Conservation (phyloP, 768 basidiomycete genomes). For the Tephrocybe sp. region DNA sequence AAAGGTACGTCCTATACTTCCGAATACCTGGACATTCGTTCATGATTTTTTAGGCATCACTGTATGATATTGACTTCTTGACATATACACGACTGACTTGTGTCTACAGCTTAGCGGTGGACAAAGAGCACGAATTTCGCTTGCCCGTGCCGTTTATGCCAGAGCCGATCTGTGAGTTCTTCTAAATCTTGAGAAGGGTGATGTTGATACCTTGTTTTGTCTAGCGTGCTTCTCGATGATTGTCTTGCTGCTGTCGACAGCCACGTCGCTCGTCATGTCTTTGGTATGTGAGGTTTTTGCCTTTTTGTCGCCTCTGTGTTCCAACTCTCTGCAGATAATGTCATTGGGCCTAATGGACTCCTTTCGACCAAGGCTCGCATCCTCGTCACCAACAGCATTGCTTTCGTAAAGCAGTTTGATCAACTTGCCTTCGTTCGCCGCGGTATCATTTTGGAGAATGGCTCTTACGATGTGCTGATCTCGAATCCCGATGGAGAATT, state of each 20-base stretch:
- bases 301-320: not conserved
- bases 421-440: constrained; percentile 72
- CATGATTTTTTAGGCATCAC: constrained; percentile 45
- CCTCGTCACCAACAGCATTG: constrained; percentile 83
- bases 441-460: constrained; percentile 80
- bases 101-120: constrained; percentile 69
- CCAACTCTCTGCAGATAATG: constrained; percentile 53
- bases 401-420: constrained; percentile 81
- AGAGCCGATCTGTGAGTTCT: constrained; percentile 77
- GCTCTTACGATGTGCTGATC: constrained; percentile 62
- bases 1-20: constrained; percentile 51
- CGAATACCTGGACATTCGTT: not conserved
- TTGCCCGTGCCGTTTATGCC: constrained; percentile 90
- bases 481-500: constrained; percentile 63
- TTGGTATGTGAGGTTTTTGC: constrained; percentile 45
- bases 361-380: constrained; percentile 83
- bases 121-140: constrained; percentile 77
- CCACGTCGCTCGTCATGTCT: constrained; percentile 87
- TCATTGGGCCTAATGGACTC: constrained; percentile 83
- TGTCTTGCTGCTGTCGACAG: constrained; percentile 84
- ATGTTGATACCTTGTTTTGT: not conserved
- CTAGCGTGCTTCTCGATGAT: constrained; percentile 81
- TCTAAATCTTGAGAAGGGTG: not conserved
- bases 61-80: constrained; percentile 31
- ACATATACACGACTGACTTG: not conserved